These are phyloP conservation scores for Lantana camara DNA, from an alignment of 257 asterid species.

Conservation along the genomic window DNA sequence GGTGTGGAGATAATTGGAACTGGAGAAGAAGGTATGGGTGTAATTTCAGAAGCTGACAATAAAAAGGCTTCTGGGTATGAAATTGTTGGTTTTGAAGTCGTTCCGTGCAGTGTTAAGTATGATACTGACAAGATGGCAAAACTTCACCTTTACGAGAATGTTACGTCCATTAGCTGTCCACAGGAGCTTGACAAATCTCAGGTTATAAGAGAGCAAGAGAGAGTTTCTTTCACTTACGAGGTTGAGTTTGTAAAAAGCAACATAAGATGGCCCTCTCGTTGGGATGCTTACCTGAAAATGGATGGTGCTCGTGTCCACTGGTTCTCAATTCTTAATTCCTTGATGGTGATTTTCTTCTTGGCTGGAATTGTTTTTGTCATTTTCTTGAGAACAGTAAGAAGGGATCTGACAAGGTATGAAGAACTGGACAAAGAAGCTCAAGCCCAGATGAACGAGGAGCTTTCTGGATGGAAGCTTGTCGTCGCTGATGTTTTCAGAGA, in stretches of 20 bases:
- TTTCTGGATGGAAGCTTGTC: conserved; percentile 91
- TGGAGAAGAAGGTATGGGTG: conserved; percentile 75
- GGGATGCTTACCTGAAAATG: conserved; percentile 91
- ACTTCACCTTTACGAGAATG: conserved; percentile 56
- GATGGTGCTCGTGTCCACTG: conserved; percentile 90
- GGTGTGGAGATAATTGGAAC: conserved; percentile 73
- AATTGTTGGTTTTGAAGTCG: conserved; percentile 84
- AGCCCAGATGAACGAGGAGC: conserved; percentile 90
- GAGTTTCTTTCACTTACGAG: conserved; percentile 77
- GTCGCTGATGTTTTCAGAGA: conserved; percentile 89
- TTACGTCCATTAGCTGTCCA: conserved; percentile 56
- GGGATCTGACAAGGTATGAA: conserved; percentile 84
- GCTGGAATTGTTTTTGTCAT: conserved; percentile 89
- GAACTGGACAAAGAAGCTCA: conserved; percentile 87
- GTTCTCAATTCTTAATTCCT: conserved; percentile 82
- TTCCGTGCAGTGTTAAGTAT: conserved; percentile 75
- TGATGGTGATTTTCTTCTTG: conserved; percentile 83
- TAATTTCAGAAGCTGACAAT: conserved; percentile 70
- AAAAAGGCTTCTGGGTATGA: conserved; percentile 69
- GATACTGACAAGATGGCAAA: conserved; percentile 71
- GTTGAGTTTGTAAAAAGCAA: conserved; percentile 76
- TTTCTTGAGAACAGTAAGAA: conserved; percentile 79
- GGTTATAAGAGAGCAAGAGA: conserved; percentile 65
- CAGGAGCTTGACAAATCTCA: conserved; percentile 63
- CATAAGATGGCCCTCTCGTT: conserved; percentile 83